Conservation (phyloP, 805 yeast genomes). For the Torulaspora indica region DNA sequence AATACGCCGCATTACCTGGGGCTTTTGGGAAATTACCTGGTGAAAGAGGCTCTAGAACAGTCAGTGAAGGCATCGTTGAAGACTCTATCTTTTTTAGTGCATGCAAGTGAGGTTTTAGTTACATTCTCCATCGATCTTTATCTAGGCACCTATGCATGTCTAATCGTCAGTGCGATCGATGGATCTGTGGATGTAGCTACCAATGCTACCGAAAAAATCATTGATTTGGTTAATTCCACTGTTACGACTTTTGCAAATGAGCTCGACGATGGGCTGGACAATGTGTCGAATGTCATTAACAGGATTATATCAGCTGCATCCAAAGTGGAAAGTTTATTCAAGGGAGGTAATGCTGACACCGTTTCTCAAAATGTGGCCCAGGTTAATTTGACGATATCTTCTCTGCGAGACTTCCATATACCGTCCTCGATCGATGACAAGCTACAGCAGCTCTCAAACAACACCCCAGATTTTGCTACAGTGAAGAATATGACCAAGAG, state of each 20-base stretch:
- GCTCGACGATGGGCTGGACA: constrained; percentile 61
- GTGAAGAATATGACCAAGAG: constrained; percentile 56
- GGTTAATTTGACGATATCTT: constrained; percentile 54
- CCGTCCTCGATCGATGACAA: constrained; percentile 59
- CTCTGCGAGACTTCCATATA: constrained; percentile 55
- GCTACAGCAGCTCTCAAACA: constrained; percentile 46
- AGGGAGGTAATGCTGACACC: constrained; percentile 39
- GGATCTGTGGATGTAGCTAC: constrained; percentile 70
- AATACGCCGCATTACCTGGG: constrained; percentile 57
- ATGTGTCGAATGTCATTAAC: constrained; percentile 54
- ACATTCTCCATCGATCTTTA: constrained; percentile 65
- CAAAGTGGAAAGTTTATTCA: constrained; percentile 53
- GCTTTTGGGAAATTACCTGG: constrained; percentile 47
- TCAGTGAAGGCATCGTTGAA: constrained; percentile 45
- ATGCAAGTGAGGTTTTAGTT: constrained; percentile 55
- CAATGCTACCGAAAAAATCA: constrained; percentile 62
- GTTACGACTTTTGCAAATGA: constrained; percentile 51
- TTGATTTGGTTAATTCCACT: constrained; percentile 58
- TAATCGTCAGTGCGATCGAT: constrained; percentile 66
- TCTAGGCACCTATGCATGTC: constrained; percentile 83
- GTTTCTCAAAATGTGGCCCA: constrained; percentile 33
- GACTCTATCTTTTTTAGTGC: constrained; percentile 44
- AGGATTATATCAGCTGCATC: constrained; percentile 48
- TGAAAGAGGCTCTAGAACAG: constrained; percentile 45
- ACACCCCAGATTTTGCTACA: constrained; percentile 61